These are phyloP conservation scores for Castanopsis chinensis DNA, from an alignment of 306 rosid genomes.

Conservation along the genomic window DNA sequence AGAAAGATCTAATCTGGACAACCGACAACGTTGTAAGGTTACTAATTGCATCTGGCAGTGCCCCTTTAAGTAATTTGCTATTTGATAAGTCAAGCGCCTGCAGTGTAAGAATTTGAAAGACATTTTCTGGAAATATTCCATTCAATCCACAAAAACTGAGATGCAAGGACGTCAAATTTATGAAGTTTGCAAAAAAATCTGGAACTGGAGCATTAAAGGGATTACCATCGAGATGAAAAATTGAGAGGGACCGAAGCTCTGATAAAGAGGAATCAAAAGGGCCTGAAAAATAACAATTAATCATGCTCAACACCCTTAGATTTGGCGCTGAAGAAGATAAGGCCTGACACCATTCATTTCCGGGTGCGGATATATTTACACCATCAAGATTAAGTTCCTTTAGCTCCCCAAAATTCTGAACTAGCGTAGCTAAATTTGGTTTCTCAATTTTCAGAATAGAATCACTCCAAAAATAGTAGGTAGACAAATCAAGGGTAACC, in stretches of 20 bases:
- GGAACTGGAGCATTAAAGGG: conserved; percentile 24
- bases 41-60: conserved; percentile 15
- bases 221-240: conserved; percentile 23
- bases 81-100: conserved; percentile 23
- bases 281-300: conserved; percentile 10
- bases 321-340: not conserved
- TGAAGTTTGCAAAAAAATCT: conserved; percentile 16
- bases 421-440: conserved; percentile 10
- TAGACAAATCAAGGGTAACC: not conserved
- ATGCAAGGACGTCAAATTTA: conserved; percentile 14
- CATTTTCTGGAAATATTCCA: conserved; percentile 28
- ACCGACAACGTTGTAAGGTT: conserved; percentile 25
- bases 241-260: conserved; percentile 19
- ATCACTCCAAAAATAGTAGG: not conserved
- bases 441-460: conserved; percentile 10
- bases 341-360: conserved; percentile 42
- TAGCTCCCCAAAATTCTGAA: conserved; percentile 29
- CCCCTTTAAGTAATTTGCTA: conserved; percentile 23
- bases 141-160: conserved; percentile 9
- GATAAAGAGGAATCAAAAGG: conserved; percentile 17
- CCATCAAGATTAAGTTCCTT: conserved; percentile 44
- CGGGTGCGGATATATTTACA: conserved; percentile 28
- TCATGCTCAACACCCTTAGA: conserved; percentile 31
- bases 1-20: conserved; percentile 27
- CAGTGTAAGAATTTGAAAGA: conserved; percentile 29